Percentiles rank a stretch among this genome's conserved stretches.
Conservation (phyloP, 2,329 filamentous ascomycete species). For the Fusarium concolor region DNA sequence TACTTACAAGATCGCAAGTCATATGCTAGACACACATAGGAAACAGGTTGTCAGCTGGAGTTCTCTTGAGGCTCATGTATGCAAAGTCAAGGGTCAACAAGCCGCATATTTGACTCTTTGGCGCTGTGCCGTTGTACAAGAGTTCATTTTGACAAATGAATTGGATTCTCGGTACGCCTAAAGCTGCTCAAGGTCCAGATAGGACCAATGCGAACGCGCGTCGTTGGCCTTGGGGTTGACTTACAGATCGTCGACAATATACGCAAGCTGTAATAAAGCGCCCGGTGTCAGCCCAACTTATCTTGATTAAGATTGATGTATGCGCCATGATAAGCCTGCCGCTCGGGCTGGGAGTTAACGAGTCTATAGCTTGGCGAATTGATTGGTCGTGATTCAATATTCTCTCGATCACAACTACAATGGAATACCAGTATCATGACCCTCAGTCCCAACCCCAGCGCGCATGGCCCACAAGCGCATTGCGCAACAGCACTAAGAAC, state of each 20-base stretch:
- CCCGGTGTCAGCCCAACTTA: slow-evolving; percentile 51
- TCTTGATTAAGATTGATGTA: slow-evolving; percentile 34
- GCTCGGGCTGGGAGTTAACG: slow-evolving; percentile 21
- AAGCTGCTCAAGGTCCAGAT: slow-evolving; percentile 21
- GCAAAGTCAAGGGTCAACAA: slow-evolving; percentile 22
- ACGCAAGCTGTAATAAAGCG: slow-evolving; percentile 73
- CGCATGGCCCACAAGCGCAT: slow-evolving; percentile 9
- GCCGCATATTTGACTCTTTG: slow-evolving; percentile 17
- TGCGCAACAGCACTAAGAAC: neutral
- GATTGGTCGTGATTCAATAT: slow-evolving; percentile 24
- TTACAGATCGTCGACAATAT: slow-evolving; percentile 91
- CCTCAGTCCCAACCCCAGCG: slow-evolving; percentile 14
- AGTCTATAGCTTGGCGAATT: slow-evolving; percentile 19
- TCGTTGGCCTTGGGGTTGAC: slow-evolving; percentile 56
- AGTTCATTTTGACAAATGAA: slow-evolving; percentile 27
- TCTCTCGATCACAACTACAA: slow-evolving; percentile 30
- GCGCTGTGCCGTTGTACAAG: slow-evolving; percentile 35
- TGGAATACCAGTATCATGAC: slow-evolving; percentile 16
- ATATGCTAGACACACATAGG: slow-evolving; percentile 72
- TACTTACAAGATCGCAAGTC: slow-evolving; percentile 89
- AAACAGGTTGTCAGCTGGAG: slow-evolving; percentile 45
- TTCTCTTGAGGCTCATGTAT: slow-evolving; percentile 31
- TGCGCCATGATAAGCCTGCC: slow-evolving; percentile 23
- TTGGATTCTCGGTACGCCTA: slow-evolving; percentile 29
- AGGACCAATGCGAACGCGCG: slow-evolving; percentile 41